Conservation (phyloP, 2,329 filamentous ascomycete species). For the Colletotrichum tropicale region DNA sequence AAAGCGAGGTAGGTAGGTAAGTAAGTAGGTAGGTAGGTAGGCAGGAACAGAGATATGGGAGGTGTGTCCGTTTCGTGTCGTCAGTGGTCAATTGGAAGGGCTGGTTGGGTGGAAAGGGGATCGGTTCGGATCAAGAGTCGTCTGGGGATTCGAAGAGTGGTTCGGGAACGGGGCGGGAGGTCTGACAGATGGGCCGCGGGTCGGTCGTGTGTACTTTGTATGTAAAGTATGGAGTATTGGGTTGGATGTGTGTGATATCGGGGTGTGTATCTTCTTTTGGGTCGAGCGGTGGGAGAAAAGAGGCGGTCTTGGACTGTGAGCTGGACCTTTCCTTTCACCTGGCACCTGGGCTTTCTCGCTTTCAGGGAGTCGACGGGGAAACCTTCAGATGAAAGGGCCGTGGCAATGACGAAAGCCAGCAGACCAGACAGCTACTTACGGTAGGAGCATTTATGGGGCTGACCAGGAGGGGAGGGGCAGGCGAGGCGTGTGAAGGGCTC, state of each 20-base stretch:
- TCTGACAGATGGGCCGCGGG: not conserved
- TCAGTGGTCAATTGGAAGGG: conserved; percentile 8
- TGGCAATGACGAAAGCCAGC: conserved; percentile 21
- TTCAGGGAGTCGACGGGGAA: conserved; percentile 7
- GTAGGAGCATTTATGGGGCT: conserved; percentile 17
- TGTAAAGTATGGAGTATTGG: not conserved
- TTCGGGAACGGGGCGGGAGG: not conserved
- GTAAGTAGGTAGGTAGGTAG: not conserved
- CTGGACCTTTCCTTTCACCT: not conserved
- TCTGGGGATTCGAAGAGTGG: conserved; percentile 2
- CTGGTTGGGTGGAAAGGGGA: not conserved
- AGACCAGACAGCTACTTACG: conserved; percentile 3
- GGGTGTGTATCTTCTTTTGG: not conserved
- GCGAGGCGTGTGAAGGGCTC: not conserved
- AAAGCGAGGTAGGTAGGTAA: not conserved
- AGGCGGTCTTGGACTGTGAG: not conserved
- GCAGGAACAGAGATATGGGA: not conserved
- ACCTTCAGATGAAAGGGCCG: conserved; percentile 19
- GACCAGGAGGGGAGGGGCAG: conserved; percentile 14
- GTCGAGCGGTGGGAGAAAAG: not conserved
- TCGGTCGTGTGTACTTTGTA: not conserved
- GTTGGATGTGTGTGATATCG: not conserved
- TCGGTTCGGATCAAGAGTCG: conserved; percentile 9
- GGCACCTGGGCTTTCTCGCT: not conserved
- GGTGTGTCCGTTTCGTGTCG: not conserved